phyloP scores from a whole-genome alignment of 176 grass and related monocot species.

The Triticum turgidum region DNA sequence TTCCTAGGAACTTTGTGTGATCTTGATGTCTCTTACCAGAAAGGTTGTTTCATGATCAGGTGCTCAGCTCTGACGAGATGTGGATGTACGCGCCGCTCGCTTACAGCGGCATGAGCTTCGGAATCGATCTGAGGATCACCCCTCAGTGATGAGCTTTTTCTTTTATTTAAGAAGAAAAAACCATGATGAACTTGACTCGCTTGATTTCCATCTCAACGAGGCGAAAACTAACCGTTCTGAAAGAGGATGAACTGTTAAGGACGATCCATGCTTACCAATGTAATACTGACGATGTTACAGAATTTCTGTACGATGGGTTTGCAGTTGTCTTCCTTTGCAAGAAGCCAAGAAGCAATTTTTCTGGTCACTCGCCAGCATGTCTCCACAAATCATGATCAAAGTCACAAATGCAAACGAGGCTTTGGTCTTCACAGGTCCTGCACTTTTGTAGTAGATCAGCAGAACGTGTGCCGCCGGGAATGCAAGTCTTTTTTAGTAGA shows the following conservation, averaged over 20 bases:
- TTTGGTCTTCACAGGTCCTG: neutral
- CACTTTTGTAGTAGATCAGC: neutral
- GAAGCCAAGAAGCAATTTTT: slow-evolving; percentile 5
- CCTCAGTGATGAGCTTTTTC: slow-evolving; percentile 24
- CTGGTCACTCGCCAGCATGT: neutral
- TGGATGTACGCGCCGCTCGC: slow-evolving; percentile 90
- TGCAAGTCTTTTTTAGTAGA: neutral
- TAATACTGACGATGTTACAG: slow-evolving; percentile 3
- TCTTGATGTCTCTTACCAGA: slow-evolving; percentile 23
- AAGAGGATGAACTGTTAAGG: neutral
- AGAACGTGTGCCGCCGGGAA: neutral
- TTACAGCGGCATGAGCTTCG: slow-evolving; percentile 79
- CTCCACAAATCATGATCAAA: neutral
- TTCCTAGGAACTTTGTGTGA: neutral
- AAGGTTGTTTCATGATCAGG: slow-evolving; percentile 36
- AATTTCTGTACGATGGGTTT: neutral
- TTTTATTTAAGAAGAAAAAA: neutral
- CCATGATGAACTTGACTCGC: neutral
- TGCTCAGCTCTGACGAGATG: slow-evolving; percentile 73
- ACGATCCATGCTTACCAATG: neutral
- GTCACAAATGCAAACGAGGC: neutral
- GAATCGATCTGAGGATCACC: slow-evolving; percentile 60
- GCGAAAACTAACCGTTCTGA: neutral
- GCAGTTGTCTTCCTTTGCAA: neutral
- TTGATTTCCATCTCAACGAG: neutral